These are phyloP conservation scores for Paragyromitra xinjiangensis DNA, from an alignment of 495 filamentous ascomycete species.

Conservation along the genomic window DNA sequence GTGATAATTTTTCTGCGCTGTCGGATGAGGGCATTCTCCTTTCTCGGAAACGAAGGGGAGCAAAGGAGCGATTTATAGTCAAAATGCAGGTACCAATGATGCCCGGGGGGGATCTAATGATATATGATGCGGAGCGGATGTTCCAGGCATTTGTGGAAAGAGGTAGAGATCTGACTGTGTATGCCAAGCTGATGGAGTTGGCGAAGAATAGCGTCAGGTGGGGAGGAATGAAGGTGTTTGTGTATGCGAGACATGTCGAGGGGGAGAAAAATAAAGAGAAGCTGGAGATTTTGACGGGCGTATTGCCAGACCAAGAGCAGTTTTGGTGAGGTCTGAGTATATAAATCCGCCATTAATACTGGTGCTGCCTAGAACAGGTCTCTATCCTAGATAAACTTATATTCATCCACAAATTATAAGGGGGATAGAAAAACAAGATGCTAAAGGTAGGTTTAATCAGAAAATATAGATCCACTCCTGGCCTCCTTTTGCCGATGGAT, in stretches of 20 bases:
- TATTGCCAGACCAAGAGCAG: conserved; percentile 30
- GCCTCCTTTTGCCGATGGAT: no score
- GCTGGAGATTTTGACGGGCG: conserved; percentile 24
- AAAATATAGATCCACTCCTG: no score
- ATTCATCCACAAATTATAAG: background rate
- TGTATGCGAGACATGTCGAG: conserved; percentile 26
- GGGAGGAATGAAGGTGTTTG: conserved; percentile 8
- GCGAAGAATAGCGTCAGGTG: background rate
- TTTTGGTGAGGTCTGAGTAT: conserved; percentile 17
- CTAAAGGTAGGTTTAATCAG: no score
- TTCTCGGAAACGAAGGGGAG: conserved; percentile 7
- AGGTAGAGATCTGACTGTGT: background rate
- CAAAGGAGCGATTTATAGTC: conserved; percentile 11
- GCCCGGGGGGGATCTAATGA: background rate
- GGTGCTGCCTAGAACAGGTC: no score
- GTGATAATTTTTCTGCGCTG: background rate
- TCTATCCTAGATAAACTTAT: background rate
- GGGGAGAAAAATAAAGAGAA: background rate
- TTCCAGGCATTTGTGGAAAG: conserved; percentile 17
- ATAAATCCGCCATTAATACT: no score
- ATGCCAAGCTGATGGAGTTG: background rate
- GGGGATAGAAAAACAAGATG: no score
- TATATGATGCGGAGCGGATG: conserved; percentile 24
- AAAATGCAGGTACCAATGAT: conserved; percentile 5
- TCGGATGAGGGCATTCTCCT: background rate